Evolutionary conservation across 192 early-diverging fungal species (phyloP).

Genomic region (Backusella tarrabulga): DNA sequence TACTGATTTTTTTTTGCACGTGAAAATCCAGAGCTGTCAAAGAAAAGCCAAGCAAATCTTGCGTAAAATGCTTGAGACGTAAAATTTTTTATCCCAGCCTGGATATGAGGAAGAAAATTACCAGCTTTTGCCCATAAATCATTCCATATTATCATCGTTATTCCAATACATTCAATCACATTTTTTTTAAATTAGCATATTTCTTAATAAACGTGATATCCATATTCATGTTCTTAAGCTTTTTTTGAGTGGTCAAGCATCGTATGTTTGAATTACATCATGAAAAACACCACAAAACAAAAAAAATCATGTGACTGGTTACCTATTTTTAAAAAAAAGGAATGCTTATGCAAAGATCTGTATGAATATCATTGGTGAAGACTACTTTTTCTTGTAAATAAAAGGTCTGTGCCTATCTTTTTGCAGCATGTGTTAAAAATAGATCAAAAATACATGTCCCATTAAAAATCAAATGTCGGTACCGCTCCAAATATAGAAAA

Average conservation of each 20-base stretch:
- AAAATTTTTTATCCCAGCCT: background rate
- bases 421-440: conserved; percentile 13
- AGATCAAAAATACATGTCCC: background rate
- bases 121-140: background rate
- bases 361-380: background rate
- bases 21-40: conserved; percentile 8
- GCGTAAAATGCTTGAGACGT: background rate
- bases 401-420: conserved; percentile 12
- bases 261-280: background rate
- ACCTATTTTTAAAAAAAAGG: conserved; percentile 4
- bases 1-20: conserved; percentile 1
- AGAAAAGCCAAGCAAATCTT: conserved; percentile 13
- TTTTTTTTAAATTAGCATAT: background rate
- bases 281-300: background rate
- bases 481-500: conserved; percentile 7
- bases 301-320: background rate
- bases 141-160: background rate
- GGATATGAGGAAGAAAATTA: background rate
- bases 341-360: conserved; percentile 8
- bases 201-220: background rate
- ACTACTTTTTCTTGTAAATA: background rate
- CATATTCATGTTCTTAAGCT: background rate
- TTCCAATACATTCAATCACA: background rate
- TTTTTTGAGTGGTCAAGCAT: background rate
- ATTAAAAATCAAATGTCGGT: background rate